A percentile compares a stretch with the other conserved stretches of the same genome.
Evolutionary conservation across 192 early-diverging fungal species (phyloP).

Genomic region (Phycomyces blakesleeanus): DNA sequence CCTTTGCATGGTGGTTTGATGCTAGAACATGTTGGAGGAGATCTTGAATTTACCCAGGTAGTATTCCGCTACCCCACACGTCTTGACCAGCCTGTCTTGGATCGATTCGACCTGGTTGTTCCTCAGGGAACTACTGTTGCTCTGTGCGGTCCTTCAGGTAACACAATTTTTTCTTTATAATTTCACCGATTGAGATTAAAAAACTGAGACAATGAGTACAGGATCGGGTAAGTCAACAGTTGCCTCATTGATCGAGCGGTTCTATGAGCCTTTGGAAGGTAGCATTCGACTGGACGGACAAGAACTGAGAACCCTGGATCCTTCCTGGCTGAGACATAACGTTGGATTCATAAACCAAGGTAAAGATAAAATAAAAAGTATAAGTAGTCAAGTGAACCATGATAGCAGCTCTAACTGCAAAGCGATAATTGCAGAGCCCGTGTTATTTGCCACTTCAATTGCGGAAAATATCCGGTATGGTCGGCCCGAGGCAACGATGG

Average conservation of each 20-base stretch:
- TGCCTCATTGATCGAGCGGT: constrained; percentile 67
- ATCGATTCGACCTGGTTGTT: constrained; percentile 65
- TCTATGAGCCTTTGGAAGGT: constrained; percentile 68
- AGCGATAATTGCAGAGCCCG: constrained; percentile 60
- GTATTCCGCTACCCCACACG: constrained; percentile 81
- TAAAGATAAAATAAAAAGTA: no score
- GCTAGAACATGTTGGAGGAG: constrained; percentile 38
- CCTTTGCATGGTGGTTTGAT: constrained; percentile 39
- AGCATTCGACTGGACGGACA: constrained; percentile 63
- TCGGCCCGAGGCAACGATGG: constrained; percentile 58
- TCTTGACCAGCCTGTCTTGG: constrained; percentile 73
- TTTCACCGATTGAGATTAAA: background rate
- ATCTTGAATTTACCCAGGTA: constrained; percentile 72
- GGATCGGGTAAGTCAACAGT: constrained; percentile 75
- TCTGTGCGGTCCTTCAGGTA: constrained; percentile 84
- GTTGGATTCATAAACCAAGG: constrained; percentile 71
- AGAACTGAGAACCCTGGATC: constrained; percentile 55
- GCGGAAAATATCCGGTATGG: constrained; percentile 73
- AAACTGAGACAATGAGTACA: constrained; percentile 9
- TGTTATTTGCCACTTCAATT: constrained; percentile 75
- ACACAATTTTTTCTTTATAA: background rate
- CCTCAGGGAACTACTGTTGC: constrained; percentile 79
- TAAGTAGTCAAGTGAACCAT: no score
- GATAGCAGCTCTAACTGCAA: background rate
- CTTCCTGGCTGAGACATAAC: constrained; percentile 57